A percentile compares a stretch with the other conserved stretches of the same genome.
Evolutionary conservation across 352 stramenopile genomes (phyloP).

Genomic region (Phytophthora capsici): DNA sequence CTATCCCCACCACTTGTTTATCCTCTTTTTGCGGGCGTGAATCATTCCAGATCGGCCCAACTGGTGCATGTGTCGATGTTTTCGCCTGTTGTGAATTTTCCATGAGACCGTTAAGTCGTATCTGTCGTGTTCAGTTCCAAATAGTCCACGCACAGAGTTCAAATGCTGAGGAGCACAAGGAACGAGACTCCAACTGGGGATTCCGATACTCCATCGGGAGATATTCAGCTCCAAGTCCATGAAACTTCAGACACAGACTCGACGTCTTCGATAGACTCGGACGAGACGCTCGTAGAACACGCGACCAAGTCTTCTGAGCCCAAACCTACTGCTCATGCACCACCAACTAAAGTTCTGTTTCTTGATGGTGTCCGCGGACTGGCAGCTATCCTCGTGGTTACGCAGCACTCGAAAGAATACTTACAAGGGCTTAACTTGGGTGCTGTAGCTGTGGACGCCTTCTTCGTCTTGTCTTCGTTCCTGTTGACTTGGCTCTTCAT

Average conservation of each 20-base stretch:
- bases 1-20: slow-evolving; percentile 2
- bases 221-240: slow-evolving; percentile 18
- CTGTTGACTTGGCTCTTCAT: slow-evolving; percentile 52
- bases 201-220: slow-evolving; percentile 13
- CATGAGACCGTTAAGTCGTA: slow-evolving; percentile 9
- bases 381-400: slow-evolving; percentile 44
- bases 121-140: slow-evolving; percentile 10
- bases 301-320: slow-evolving; percentile 9
- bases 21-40: background rate
- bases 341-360: slow-evolving; percentile 33
- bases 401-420: slow-evolving; percentile 39
- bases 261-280: slow-evolving; percentile 16
- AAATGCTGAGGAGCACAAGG: slow-evolving; percentile 19
- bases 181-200: slow-evolving; percentile 23
- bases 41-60: slow-evolving; percentile 9
- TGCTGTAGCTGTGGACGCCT: slow-evolving; percentile 43
- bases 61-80: slow-evolving; percentile 2
- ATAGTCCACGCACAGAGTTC: background rate
- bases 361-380: slow-evolving; percentile 53
- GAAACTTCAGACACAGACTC: slow-evolving; percentile 12
- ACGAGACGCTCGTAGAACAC: slow-evolving; percentile 23
- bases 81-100: slow-evolving; percentile 17
- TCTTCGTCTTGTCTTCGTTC: slow-evolving; percentile 61
- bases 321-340: background rate
- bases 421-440: slow-evolving; percentile 34